Conservation (phyloP, 371 early-diverging fungal genomes). For the Phascolomyces articulosus region DNA sequence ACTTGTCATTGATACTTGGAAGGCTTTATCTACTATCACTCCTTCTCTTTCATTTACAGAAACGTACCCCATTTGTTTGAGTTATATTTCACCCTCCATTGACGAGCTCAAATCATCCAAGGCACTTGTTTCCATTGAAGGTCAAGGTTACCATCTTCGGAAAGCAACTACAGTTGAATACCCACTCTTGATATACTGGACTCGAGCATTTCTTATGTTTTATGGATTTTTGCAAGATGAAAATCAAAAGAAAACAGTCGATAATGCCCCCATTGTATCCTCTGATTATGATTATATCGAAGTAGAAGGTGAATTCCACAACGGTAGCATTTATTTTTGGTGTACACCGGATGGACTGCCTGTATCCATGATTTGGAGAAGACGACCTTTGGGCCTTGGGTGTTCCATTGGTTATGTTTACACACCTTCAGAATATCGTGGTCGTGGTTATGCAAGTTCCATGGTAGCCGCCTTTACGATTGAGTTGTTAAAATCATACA, state of each 20-base stretch:
- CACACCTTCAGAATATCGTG: slow-evolving; percentile 1
- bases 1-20: neutral
- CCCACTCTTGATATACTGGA: neutral
- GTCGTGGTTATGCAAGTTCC: slow-evolving; percentile 5
- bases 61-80: too few species aligned
- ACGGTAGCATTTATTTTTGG: neutral
- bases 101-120: neutral
- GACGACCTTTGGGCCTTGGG: neutral
- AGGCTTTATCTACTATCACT: neutral
- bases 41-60: too few species aligned
- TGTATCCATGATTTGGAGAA: slow-evolving; percentile 1
- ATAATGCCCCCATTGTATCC: neutral
- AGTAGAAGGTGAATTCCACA: neutral
- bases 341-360: neutral
- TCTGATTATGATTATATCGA: too few species aligned
- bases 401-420: slow-evolving; percentile 7
- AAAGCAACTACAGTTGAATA: neutral
- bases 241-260: neutral
- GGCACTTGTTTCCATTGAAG: neutral
- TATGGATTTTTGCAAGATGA: neutral
- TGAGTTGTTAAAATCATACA: neutral
- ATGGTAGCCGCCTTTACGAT: neutral
- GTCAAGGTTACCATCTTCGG: neutral
- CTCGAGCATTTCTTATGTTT: neutral
- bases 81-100: neutral